Percentiles rank a stretch among this genome's conserved stretches.
phyloP scores from a whole-genome alignment of 2,329 filamentous ascomycete species.

The Penicillium sp. region DNA sequence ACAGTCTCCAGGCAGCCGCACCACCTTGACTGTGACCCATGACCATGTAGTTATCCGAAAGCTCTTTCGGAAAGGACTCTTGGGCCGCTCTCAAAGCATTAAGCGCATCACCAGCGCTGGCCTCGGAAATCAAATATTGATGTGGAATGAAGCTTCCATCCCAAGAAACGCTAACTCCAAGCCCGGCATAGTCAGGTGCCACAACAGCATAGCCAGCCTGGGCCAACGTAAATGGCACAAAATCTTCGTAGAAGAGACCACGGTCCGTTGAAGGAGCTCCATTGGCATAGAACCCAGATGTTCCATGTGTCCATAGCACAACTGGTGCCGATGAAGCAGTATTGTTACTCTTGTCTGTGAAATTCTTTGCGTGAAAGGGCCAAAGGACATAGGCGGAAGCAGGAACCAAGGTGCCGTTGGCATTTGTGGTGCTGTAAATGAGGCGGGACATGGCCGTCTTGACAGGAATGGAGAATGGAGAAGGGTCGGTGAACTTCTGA shows the following conservation, averaged over 20 bases:
- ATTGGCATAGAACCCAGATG: slow-evolving; percentile 46
- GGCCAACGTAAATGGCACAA: slow-evolving; percentile 46
- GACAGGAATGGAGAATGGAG: slow-evolving; percentile 17
- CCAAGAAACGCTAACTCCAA: slow-evolving; percentile 44
- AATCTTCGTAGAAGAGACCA: slow-evolving; percentile 47
- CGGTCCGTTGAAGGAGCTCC: slow-evolving; percentile 49
- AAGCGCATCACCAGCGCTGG: slow-evolving; percentile 49
- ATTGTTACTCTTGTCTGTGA: background rate
- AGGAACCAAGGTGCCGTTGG: slow-evolving; percentile 52
- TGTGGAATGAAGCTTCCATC: slow-evolving; percentile 44
- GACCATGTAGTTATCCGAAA: slow-evolving; percentile 46
- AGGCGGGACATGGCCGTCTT: slow-evolving; percentile 50
- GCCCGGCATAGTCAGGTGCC: slow-evolving; percentile 51
- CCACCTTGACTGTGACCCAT: slow-evolving; percentile 56
- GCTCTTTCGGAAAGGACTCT: slow-evolving; percentile 43
- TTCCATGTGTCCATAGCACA: slow-evolving; percentile 53
- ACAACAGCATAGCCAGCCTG: slow-evolving; percentile 52
- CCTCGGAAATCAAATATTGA: slow-evolving; percentile 44
- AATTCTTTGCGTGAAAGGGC: slow-evolving; percentile 44
- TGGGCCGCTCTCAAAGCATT: slow-evolving; percentile 50
- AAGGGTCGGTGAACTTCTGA: slow-evolving; percentile 18
- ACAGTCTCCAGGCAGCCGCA: slow-evolving; percentile 45
- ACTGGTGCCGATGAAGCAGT: slow-evolving; percentile 26
- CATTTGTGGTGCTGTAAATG: slow-evolving; percentile 52
- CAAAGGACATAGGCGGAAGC: slow-evolving; percentile 57